Evolutionary conservation across 345 rosid genomes (phyloP).

Genomic region (Arabis alpina): DNA sequence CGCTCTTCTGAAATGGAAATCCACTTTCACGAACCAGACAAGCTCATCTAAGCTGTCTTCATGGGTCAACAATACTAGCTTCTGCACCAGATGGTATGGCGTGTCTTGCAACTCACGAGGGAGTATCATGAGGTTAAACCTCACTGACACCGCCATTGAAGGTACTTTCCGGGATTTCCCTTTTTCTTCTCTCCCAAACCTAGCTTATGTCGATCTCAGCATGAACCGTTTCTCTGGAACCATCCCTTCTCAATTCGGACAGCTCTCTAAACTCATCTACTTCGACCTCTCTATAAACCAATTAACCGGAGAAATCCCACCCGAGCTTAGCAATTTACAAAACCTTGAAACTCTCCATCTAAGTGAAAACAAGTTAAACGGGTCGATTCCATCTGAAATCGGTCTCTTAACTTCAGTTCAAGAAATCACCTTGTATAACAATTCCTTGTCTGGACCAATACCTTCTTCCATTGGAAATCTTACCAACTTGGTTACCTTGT

Average conservation of each 20-base stretch:
- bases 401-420: conserved; percentile 36
- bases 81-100: conserved; percentile 45
- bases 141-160: conserved; percentile 31
- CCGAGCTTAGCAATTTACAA: conserved; percentile 36
- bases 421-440: conserved; percentile 8
- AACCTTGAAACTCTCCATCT: conserved; percentile 40
- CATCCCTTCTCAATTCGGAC: conserved; percentile 39
- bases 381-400: conserved; percentile 38
- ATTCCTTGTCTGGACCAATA: conserved; percentile 41
- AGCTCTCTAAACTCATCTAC: conserved; percentile 41
- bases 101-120: conserved; percentile 36
- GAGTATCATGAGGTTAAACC: conserved; percentile 38
- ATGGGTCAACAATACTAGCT: conserved; percentile 24
- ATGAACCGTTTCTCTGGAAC: conserved; percentile 41
- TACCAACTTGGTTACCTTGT: conserved; percentile 34
- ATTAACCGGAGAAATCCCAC: conserved; percentile 39
- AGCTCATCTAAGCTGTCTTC: conserved; percentile 24
- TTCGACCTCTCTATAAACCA: conserved; percentile 44
- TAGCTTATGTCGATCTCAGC: conserved; percentile 37
- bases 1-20: conserved; percentile 40
- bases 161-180: conserved; percentile 37
- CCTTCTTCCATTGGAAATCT: conserved; percentile 36
- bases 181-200: conserved; percentile 26
- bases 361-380: conserved; percentile 40
- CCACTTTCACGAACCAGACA: conserved; percentile 31